Evolutionary conservation across 2,329 filamentous ascomycete species (phyloP), one percentile per base, ranked within the genome.

Genomic region (Nigrograna mackinnonii): DNA sequence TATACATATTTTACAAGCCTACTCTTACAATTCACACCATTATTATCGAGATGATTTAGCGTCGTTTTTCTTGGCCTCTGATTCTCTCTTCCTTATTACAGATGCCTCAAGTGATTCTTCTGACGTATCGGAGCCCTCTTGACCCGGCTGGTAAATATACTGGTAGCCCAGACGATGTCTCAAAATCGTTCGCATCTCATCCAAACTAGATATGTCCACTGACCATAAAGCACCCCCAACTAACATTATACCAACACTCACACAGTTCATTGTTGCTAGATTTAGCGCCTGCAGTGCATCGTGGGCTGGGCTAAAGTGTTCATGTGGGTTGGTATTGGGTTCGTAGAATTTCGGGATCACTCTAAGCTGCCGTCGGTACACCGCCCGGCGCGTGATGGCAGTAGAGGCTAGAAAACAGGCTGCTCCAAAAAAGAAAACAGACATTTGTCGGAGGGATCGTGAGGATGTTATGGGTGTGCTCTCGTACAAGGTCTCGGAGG

Each of bases 231-330:
- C 67, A 0, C 86, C 90, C 3, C 92, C 94, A 0, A 82, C 78
- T 6, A 79, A 70, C 78, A 95, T 83, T 66, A 96, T 83, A 1
- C 79, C 85, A 37, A 94, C 80, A 55, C 85, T 87, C 22, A 84
- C 60, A 11, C 94, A 89, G 57, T 96, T 96, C 55, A 96, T 78
- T 0, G 91, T 96, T 0, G 92, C 94, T 24, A 96, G 75, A 36
- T 85, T 87, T 17, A 99, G 75, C 0, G 92, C 92, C 68, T 95
- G 87, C 22, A 87, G 71, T 1, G 92, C 92, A 50, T 96, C 85
- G 28, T 87, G 65, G 1, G 82, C 78, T 6, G 84, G 84, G 58
- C 85, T 86, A 20, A 82, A 77, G 33, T 68, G 63, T 35, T 67
- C 74, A 37, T 72, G 64, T 4, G 69, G 63, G 22, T 68, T 67